Conservation (phyloP, 2,329 filamentous ascomycete genomes). For the Talaromyces piceae region DNA sequence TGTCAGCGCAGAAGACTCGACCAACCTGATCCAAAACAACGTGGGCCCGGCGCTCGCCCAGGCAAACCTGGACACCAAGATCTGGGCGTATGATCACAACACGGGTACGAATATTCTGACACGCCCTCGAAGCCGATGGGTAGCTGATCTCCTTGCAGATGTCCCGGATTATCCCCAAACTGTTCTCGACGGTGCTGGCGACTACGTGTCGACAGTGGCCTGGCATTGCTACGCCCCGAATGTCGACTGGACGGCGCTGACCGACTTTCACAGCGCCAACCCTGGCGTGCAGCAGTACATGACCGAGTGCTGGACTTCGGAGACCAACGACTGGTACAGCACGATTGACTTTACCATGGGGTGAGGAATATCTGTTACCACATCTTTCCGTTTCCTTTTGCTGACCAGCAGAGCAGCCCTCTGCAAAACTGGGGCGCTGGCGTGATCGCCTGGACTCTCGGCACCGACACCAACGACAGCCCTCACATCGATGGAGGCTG, state of each 20-base stretch:
- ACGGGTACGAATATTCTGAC: too few relatives aligned
- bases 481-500: conserved; percentile 5
- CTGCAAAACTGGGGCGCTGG: conserved; percentile 6
- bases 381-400: neutral
- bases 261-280: conserved; percentile 3
- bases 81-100: conserved; percentile 8
- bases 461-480: conserved; percentile 3
- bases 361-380: neutral
- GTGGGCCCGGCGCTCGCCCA: conserved; percentile 1
- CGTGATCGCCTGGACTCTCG: conserved; percentile 6
- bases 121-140: neutral
- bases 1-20: neutral
- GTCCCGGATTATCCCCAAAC: conserved; percentile 1
- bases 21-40: conserved; percentile 2
- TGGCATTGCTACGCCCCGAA: conserved; percentile 4
- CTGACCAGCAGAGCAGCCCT: neutral
- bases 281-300: conserved; percentile 4
- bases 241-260: conserved; percentile 1
- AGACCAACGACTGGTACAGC: conserved; percentile 1
- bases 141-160: neutral
- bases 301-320: conserved; percentile 8
- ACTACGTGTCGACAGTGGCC: conserved; percentile 3
- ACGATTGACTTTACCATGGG: conserved; percentile 7
- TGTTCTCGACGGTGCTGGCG: neutral
- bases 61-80: neutral